A percentile compares a stretch with the other conserved stretches of the same genome.
Conservation (phyloP, 2,329 filamentous ascomycete genomes). For the Aspergillus ruber region DNA sequence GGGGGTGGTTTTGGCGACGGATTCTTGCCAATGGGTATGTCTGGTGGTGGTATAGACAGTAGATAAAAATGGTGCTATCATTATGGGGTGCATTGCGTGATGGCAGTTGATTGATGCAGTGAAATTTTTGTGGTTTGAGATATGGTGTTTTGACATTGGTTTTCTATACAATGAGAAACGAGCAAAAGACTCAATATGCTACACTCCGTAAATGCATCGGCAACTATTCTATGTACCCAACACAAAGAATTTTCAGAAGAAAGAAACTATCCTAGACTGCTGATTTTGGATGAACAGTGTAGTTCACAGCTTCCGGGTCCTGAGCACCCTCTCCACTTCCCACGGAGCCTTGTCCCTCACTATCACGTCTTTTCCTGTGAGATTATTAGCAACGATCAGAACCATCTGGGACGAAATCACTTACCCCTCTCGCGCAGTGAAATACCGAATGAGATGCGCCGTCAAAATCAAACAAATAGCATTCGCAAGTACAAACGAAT, state of each 20-base stretch:
- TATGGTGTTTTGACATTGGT: too few species aligned
- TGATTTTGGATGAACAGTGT: too few species aligned
- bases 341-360: neutral
- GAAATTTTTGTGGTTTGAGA: too few species aligned
- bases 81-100: neutral
- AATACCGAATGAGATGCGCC: conserved; percentile 18
- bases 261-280: too few species aligned
- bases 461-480: conserved; percentile 31
- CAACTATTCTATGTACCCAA: too few species aligned
- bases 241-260: too few species aligned
- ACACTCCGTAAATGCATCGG: too few species aligned
- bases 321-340: neutral
- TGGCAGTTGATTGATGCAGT: too few species aligned
- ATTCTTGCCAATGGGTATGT: neutral
- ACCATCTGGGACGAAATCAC: neutral
- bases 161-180: too few species aligned
- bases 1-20: conserved; percentile 3
- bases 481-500: conserved; percentile 36
- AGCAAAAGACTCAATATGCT: too few species aligned
- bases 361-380: neutral
- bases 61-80: neutral
- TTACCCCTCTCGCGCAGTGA: conserved; percentile 7
- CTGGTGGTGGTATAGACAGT: neutral
- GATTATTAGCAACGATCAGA: neutral
- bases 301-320: neutral